These are phyloP conservation scores for Polygonum maritimum DNA, from an alignment of 148 eudicot genomes.

Conservation along the genomic window DNA sequence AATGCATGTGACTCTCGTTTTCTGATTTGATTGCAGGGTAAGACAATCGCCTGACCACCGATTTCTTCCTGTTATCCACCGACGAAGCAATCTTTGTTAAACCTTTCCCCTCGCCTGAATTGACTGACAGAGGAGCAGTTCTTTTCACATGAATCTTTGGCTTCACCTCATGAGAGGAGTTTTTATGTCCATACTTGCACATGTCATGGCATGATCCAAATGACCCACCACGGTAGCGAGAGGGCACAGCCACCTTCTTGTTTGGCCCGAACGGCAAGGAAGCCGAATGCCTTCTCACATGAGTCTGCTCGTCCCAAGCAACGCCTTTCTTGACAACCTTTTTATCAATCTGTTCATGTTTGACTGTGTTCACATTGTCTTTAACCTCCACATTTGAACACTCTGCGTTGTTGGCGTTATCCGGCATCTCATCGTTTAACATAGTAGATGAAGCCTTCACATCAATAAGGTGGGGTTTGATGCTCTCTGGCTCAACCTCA, in stretches of 20 bases:
- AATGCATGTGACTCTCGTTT: conserved; percentile 6
- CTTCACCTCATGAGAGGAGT: conserved; percentile 19
- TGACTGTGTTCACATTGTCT: not conserved
- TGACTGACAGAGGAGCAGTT: conserved; percentile 14
- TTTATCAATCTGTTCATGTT: not conserved
- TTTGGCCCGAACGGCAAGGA: conserved; percentile 19
- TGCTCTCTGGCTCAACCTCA: conserved; percentile 7
- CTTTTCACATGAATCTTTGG: conserved; percentile 17
- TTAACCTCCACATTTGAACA: not conserved
- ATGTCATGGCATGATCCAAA: conserved; percentile 70
- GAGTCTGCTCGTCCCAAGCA: conserved; percentile 4
- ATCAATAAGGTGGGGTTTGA: not conserved
- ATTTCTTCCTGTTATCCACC: conserved; percentile 26
- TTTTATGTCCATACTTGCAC: conserved; percentile 54
- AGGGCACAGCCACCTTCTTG: conserved; percentile 22
- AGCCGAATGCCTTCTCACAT: conserved; percentile 17
- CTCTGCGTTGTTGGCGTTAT: not conserved
- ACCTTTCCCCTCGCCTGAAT: conserved; percentile 19
- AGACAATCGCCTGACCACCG: conserved; percentile 25
- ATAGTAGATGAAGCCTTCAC: not conserved
- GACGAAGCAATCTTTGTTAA: conserved; percentile 4
- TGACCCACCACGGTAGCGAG: conserved; percentile 54
- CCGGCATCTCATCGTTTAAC: not conserved
- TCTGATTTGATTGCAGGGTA: conserved; percentile 25
- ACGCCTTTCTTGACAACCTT: not conserved